Evolutionary conservation across 164 flowering plant genomes (phyloP), one percentile per base, ranked within the genome.

Genomic region (Magnolia sinica): DNA sequence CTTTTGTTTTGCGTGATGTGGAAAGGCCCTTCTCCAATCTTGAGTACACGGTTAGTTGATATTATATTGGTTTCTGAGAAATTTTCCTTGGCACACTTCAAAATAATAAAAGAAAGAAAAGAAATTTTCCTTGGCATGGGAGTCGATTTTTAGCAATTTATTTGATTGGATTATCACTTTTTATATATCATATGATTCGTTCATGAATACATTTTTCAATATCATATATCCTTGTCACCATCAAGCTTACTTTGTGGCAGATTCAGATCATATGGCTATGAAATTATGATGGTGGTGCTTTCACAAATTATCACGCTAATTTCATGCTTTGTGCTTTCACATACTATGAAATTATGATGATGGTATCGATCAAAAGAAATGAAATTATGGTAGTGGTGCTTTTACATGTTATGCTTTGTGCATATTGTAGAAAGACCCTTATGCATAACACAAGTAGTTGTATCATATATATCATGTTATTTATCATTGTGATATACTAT

Each of bases 1-100:
- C 98, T 37, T 95, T 95, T 89, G 98, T 95, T 78, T 83, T 95
- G 87, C 98, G 98, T 73, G 98, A 95, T 68, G 96, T 90, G 71
- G 98, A 89, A 76, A 89, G 88, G 83, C 98, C 98, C 61, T 93
- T 95, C 84, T 91, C 98, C 82, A 95, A 95, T 85, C 94, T 95
- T 71, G 98, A 93, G 76, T 92, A 92, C 78, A 95, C 98, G 88
- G 98, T 93, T 83, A 77, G 90, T 82, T 51, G 69, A 55, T 77
- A 51, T 27, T 27, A 14, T 27, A 14, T 8, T 37, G 14, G 7
- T 23, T 64, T 68, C 63, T 22, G 45, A 51, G 45, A 18, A 8
- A 14, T 37, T 23, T 16, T 20, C 27, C 67, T 29, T 18, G 61
- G 45, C 45, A 37, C 37, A 31, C 37, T 31, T 31, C 37, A 31